A percentile compares a stretch with the other conserved stretches of the same genome.
Conservation (phyloP, 805 yeast species). For the Myxozyma kluyveri region DNA sequence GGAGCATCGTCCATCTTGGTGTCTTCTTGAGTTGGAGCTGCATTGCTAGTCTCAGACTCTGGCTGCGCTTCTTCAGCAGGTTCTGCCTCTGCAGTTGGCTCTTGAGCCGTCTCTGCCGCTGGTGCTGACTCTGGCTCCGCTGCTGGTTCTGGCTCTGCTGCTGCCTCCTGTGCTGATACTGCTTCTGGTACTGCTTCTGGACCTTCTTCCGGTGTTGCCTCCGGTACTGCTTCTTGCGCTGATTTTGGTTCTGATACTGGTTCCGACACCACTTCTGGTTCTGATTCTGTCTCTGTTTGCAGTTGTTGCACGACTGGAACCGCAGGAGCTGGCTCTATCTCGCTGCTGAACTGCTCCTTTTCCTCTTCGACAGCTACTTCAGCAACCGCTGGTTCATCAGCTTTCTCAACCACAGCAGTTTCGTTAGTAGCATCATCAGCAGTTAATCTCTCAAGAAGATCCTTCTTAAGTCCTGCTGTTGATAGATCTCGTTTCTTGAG, state of each 20-base stretch:
- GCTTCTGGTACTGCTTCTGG: background rate
- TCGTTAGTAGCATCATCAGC: conserved; percentile 48
- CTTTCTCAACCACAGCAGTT: background rate
- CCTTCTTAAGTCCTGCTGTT: conserved; percentile 76
- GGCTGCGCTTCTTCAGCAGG: background rate
- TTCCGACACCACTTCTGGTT: background rate
- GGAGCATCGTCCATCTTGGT: background rate
- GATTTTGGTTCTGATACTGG: background rate
- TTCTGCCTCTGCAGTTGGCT: background rate
- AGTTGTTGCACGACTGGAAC: background rate
- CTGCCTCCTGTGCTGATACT: background rate
- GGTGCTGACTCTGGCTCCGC: background rate
- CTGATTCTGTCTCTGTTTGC: background rate
- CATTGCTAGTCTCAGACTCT: too few species aligned
- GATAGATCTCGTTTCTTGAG: conserved; percentile 67
- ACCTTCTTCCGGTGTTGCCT: background rate
- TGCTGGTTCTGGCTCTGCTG: background rate
- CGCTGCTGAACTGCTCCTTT: too few species aligned
- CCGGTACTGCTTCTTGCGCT: background rate
- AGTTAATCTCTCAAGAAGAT: conserved; percentile 60
- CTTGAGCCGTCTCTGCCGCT: background rate
- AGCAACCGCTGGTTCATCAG: background rate
- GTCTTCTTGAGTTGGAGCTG: too few species aligned
- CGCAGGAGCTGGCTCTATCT: background rate
- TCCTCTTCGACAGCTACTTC: background rate